A percentile compares a stretch with the other conserved stretches of the same genome.
These are phyloP conservation scores for Cryphonectria radicalis DNA, from an alignment of 2,329 filamentous ascomycete genomes.

Conservation along the genomic window DNA sequence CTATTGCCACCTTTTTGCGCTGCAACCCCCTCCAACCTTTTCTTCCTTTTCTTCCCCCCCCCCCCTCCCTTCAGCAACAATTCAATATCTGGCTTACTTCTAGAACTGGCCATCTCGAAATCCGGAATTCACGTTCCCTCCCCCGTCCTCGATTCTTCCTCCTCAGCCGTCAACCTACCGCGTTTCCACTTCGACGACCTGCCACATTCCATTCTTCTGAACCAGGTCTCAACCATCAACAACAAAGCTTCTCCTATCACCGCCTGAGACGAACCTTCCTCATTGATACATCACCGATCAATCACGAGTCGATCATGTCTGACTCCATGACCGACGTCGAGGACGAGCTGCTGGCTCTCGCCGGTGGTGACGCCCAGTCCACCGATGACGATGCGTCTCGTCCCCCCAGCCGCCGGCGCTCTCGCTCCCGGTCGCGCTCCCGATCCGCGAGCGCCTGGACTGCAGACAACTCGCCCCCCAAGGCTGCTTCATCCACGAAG, in stretches of 20 bases:
- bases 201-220: neutral
- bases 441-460: slow-evolving; percentile 39
- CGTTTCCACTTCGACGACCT: neutral
- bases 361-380: slow-evolving; percentile 70
- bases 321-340: slow-evolving; percentile 66
- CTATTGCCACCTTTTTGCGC: neutral
- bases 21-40: neutral
- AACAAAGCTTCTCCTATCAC: neutral
- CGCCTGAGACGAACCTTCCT: neutral
- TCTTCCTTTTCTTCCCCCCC: neutral
- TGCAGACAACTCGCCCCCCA: slow-evolving; percentile 33
- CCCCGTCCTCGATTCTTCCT: neutral
- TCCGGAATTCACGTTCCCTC: no score
- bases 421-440: slow-evolving; percentile 46
- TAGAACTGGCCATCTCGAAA: neutral
- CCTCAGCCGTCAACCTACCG: neutral
- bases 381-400: slow-evolving; percentile 63
- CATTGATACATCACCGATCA: neutral
- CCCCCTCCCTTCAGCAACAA: neutral
- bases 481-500: slow-evolving; percentile 40
- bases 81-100: neutral
- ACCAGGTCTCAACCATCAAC: neutral
- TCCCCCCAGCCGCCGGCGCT: slow-evolving; percentile 58
- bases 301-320: slow-evolving; percentile 63
- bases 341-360: slow-evolving; percentile 90